Evolutionary conservation across 306 rosid genomes (phyloP).

Genomic region (Bauhinia variegata): DNA sequence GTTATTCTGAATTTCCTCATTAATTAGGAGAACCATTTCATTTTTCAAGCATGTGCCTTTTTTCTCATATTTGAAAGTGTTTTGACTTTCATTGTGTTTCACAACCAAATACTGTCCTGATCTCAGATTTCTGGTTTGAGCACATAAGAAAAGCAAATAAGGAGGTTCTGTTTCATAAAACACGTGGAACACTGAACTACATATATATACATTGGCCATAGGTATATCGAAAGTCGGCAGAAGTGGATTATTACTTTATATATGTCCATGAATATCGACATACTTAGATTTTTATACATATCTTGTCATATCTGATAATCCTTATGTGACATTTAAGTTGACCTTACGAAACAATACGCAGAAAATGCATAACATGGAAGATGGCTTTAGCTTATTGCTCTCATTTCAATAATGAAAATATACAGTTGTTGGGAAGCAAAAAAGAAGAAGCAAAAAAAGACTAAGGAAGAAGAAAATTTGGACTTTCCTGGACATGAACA

Average conservation of each 20-base stretch:
- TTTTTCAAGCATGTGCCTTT: not conserved
- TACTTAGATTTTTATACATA: not conserved
- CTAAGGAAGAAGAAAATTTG: conserved; percentile 43
- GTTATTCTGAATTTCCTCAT: not conserved
- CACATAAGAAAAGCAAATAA: not conserved
- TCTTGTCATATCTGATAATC: not conserved
- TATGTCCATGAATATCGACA: not conserved
- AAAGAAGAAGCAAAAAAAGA: conserved; percentile 70
- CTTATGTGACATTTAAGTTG: conserved; percentile 16
- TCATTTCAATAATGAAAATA: conserved; percentile 27
- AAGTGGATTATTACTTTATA: not conserved
- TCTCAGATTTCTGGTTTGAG: not conserved
- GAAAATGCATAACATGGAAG: not conserved
- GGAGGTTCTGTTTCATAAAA: not conserved
- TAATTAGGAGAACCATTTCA: conserved; percentile 1
- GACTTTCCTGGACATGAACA: conserved; percentile 78
- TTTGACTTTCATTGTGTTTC: conserved; percentile 2
- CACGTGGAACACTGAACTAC: not conserved
- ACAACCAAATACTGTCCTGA: not conserved
- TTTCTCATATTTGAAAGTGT: not conserved
- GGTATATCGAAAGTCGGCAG: not conserved
- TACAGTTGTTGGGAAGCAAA: conserved; percentile 64
- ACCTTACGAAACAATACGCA: not conserved
- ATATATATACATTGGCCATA: not conserved
- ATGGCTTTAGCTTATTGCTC: conserved; percentile 16